phyloP scores from a whole-genome alignment of 2,329 filamentous ascomycete genomes.

The Alternaria angustiovoidea region DNA sequence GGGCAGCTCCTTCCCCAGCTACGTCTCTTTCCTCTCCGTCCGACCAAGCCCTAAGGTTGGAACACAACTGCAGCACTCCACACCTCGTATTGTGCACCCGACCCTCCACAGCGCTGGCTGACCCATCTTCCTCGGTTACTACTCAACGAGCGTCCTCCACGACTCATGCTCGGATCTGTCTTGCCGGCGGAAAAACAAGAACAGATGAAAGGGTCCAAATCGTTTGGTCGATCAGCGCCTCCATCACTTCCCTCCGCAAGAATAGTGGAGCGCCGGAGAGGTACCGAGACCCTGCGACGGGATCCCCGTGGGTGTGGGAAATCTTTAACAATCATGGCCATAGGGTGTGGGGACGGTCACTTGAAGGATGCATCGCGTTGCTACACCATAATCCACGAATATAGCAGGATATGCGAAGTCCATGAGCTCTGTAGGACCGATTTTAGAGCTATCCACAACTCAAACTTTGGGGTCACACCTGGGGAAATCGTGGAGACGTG shows the following conservation, averaged over 20 bases:
- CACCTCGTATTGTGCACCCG: not conserved
- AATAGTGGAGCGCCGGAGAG: conserved; percentile 27
- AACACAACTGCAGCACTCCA: not conserved
- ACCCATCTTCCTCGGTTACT: not conserved
- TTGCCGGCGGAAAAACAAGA: conserved; percentile 12
- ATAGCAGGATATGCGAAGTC: conserved; percentile 8
- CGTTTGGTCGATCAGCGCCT: conserved; percentile 9
- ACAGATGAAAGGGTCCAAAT: conserved; percentile 19
- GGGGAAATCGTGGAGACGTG: conserved; percentile 15
- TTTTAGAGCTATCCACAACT: not conserved
- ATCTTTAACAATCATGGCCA: conserved; percentile 8
- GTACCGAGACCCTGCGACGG: conserved; percentile 17
- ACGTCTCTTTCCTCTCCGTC: not conserved
- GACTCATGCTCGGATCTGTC: conserved; percentile 7
- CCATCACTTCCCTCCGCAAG: conserved; percentile 20
- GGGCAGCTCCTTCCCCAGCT: conserved; percentile 3
- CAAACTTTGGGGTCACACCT: conserved; percentile 2
- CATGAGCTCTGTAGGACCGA: not conserved
- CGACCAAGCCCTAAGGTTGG: not conserved
- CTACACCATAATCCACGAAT: not conserved
- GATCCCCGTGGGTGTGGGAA: conserved; percentile 16
- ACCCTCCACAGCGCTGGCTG: not conserved
- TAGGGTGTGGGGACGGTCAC: conserved; percentile 3
- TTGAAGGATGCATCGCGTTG: conserved; percentile 8
- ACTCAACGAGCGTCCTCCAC: not conserved